Evolutionary conservation across 257 asterid genomes (phyloP), one percentile per base, ranked within the genome.

Genomic region (Capsicum rhomboideum): DNA sequence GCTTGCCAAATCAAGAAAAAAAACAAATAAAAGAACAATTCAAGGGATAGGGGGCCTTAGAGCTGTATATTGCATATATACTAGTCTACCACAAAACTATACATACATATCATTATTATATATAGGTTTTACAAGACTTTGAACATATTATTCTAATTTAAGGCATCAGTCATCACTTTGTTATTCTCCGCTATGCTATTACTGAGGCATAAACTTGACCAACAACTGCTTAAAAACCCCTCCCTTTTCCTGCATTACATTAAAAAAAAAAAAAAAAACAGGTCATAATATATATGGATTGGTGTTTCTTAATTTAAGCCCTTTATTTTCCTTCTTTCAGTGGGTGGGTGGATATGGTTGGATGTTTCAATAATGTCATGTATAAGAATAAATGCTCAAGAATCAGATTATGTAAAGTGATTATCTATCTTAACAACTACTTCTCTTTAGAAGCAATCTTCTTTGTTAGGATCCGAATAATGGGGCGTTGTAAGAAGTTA

Each of bases 211-310:
- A 87, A 85, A 79, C 88, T 86, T n/a, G 88, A 85, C 85, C 87
- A 90, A 77, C 91, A 90, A 83, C 87, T 89, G 29, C 66, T 79
- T 4, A 78, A 67, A 10, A 85, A 46, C 6, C 94, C 90, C 18
- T 46, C 66, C 56, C 67, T 83, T 86, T 83, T 90, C 91, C 97
- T 91, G 95, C 91, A 91, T 77, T 10, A 66, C 55, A 82, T 10
- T 31, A 61, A n/a, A 49, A 66, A 26, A 2, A 10, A 10, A 10
- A 3, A 8, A 83, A 7, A 5, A 83, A 50, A 55, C 58, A 17
- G 6, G 6, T 66, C 77, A 29, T 49, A 64, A 31, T 67, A 29
- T 28, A 21, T 31, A 40, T 54, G n/a, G n/a, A n/a, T n/a, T n/a
- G n/a, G 11, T 29, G 5, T 53, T 49, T 29, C 20, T 66, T 29